Conservation (phyloP, 768 basidiomycete species). For the Suillus plorans region DNA sequence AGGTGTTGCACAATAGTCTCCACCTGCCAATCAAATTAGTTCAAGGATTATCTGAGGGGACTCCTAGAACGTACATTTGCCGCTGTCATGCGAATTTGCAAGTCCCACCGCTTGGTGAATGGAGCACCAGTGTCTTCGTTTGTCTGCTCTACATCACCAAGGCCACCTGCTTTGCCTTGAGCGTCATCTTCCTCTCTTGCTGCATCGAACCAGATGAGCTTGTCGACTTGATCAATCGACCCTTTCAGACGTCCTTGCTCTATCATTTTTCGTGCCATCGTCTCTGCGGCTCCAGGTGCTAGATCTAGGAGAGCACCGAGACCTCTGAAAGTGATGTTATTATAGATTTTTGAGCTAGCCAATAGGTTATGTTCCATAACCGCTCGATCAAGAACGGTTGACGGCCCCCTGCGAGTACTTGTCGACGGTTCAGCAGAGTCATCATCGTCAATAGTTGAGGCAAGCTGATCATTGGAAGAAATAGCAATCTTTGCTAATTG, state of each 20-base stretch:
- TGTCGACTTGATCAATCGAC: conserved; percentile 94
- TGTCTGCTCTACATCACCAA: conserved; percentile 84
- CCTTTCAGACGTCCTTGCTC: conserved; percentile 93
- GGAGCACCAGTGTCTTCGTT: conserved; percentile 86
- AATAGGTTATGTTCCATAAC: conserved; percentile 99
- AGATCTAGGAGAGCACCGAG: conserved; percentile 87
- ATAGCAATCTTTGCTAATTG: conserved; percentile 92
- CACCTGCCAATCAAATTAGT: conserved; percentile 46
- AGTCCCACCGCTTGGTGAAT: conserved; percentile 96
- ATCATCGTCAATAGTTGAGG: conserved; percentile 63
- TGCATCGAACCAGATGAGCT: conserved; percentile 91
- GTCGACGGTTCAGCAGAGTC: conserved; percentile 50
- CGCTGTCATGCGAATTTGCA: conserved; percentile 85
- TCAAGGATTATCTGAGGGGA: background rate
- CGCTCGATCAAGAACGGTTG: conserved; percentile 94
- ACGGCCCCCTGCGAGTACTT: conserved; percentile 86
- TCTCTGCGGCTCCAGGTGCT: conserved; percentile 91
- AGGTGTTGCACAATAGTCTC: conserved; percentile 86
- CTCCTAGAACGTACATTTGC: conserved; percentile 61
- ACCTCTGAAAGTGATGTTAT: conserved; percentile 96
- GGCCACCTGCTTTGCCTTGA: conserved; percentile 90
- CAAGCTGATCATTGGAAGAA: conserved; percentile 78
- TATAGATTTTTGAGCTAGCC: conserved; percentile 95
- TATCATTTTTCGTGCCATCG: conserved; percentile 98
- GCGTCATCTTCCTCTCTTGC: conserved; percentile 86